Conservation (phyloP, 148 eudicot genomes). For the Chenopodium album region DNA sequence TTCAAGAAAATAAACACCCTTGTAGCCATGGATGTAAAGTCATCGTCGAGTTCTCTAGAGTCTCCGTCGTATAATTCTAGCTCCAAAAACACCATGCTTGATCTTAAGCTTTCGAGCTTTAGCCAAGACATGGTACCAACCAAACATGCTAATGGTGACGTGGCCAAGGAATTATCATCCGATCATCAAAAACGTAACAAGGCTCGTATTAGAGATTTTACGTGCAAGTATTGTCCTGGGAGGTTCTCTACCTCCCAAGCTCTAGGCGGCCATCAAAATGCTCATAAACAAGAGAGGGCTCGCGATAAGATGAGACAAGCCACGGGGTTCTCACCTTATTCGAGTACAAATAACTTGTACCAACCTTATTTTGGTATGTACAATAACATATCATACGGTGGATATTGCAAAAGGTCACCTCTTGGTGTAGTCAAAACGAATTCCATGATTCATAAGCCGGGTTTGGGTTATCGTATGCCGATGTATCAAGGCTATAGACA, state of each 20-base stretch:
- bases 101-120: slow-evolving; percentile 27
- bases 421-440: slow-evolving; percentile 27
- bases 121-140: not conserved
- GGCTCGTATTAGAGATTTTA: slow-evolving; percentile 24
- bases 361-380: slow-evolving; percentile 22
- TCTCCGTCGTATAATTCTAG: not conserved
- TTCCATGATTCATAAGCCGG: slow-evolving; percentile 30
- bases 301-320: slow-evolving; percentile 34
- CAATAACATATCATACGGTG: slow-evolving; percentile 9
- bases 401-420: slow-evolving; percentile 15
- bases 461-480: slow-evolving; percentile 13
- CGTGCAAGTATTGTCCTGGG: slow-evolving; percentile 36
- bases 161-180: not conserved
- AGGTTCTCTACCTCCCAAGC: slow-evolving; percentile 37
- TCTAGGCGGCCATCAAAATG: slow-evolving; percentile 37
- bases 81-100: slow-evolving; percentile 13
- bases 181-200: not conserved
- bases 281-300: slow-evolving; percentile 39
- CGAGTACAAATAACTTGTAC: slow-evolving; percentile 2
- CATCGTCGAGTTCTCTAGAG: not conserved
- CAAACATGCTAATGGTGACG: not conserved
- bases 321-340: slow-evolving; percentile 7
- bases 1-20: not conserved
- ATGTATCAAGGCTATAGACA: slow-evolving; percentile 14
- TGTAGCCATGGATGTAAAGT: slow-evolving; percentile 22